phyloP scores from a whole-genome alignment of 495 filamentous ascomycete species.

The Aspergillus funiculosus region DNA sequence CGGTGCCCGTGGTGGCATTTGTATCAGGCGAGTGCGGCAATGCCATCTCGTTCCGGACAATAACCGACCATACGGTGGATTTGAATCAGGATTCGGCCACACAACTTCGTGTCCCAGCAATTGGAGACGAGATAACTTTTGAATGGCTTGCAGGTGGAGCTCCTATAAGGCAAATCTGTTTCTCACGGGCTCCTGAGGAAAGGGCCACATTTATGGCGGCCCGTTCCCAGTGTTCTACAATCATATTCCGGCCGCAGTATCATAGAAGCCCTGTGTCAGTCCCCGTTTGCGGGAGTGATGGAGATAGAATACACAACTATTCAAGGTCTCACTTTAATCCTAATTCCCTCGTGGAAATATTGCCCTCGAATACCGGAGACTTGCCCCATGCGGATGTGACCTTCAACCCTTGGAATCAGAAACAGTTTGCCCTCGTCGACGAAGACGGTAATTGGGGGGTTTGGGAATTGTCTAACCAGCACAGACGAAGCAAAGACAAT shows the following conservation, averaged over 20 bases:
- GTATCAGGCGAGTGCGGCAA: slow-evolving; percentile 43
- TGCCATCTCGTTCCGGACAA: slow-evolving; percentile 31
- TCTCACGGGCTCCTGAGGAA: slow-evolving; percentile 46
- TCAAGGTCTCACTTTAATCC: slow-evolving; percentile 52
- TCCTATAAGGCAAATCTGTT: slow-evolving; percentile 63
- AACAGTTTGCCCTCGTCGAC: slow-evolving; percentile 69
- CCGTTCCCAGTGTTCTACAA: slow-evolving; percentile 50
- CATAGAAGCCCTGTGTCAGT: slow-evolving; percentile 27
- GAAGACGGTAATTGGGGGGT: slow-evolving; percentile 67
- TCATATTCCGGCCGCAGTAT: slow-evolving; percentile 55
- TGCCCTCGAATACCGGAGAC: slow-evolving; percentile 49
- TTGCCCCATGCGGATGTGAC: slow-evolving; percentile 61
- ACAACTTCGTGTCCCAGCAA: slow-evolving; percentile 28
- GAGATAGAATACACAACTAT: slow-evolving; percentile 10
- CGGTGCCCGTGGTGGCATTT: slow-evolving; percentile 39
- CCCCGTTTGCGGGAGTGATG: slow-evolving; percentile 22
- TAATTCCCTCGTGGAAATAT: slow-evolving; percentile 55
- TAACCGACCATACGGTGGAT: slow-evolving; percentile 32
- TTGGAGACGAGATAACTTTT: slow-evolving; percentile 36
- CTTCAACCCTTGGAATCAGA: slow-evolving; percentile 69
- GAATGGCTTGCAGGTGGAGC: slow-evolving; percentile 52
- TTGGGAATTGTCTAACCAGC: slow-evolving; percentile 57
- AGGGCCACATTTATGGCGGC: slow-evolving; percentile 57
- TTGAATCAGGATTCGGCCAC: slow-evolving; percentile 19
- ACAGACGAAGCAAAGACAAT: slow-evolving; percentile 27